Percentiles rank a stretch among this genome's conserved stretches.
These are phyloP conservation scores for Solanum gracilifrons DNA, from an alignment of 257 asterid species.

Conservation along the genomic window DNA sequence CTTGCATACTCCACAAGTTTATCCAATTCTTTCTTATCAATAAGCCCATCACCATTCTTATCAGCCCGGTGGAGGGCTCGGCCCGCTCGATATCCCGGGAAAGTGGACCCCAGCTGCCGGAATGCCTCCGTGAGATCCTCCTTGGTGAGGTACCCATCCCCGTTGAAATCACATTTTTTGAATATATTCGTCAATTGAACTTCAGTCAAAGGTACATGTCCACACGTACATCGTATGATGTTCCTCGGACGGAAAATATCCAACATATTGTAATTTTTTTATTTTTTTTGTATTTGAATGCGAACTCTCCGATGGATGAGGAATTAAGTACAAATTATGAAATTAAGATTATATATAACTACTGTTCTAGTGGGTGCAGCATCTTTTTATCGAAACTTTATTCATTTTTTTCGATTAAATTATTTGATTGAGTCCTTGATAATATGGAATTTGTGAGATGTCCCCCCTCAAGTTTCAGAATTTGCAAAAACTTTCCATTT, in stretches of 20 bases:
- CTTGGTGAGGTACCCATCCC: neutral
- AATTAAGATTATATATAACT: neutral
- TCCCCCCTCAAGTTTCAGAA: neutral
- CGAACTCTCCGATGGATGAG: neutral
- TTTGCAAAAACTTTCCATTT: neutral
- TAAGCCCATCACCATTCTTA: constrained; percentile 5
- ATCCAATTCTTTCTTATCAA: neutral
- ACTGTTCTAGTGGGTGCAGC: neutral
- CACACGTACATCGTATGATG: neutral
- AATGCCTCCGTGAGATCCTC: constrained; percentile 6
- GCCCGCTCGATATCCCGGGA: constrained; percentile 6
- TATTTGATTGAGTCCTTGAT: neutral
- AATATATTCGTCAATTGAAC: neutral
- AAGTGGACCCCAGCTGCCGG: neutral
- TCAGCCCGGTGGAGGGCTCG: neutral
- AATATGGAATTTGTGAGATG: neutral
- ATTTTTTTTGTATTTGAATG: neutral
- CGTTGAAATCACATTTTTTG: neutral
- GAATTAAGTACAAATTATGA: neutral
- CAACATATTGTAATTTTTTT: neutral
- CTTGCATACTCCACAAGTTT: constrained; percentile 1
- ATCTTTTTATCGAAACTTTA: neutral
- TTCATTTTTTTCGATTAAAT: neutral
- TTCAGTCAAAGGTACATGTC: neutral
- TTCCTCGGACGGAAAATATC: neutral